Evolutionary conservation across 2,329 filamentous ascomycete species (phyloP).

Genomic region (Tricladium varicosporioides): DNA sequence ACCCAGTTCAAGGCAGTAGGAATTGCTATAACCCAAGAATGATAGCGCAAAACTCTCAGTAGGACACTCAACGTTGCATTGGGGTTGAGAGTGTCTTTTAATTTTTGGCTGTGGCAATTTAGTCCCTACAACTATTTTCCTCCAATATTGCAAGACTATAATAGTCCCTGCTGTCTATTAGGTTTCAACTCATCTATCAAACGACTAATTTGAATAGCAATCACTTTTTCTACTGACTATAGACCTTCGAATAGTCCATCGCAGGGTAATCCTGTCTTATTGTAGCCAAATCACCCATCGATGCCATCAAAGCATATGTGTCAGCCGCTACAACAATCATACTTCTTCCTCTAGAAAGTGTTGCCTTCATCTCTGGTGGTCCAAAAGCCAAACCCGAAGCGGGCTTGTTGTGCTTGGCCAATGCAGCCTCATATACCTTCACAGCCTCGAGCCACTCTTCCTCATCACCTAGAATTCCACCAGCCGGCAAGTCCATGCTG

Average conservation of each 20-base stretch:
- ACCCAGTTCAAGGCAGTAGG: too few species aligned
- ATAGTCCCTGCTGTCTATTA: too few species aligned
- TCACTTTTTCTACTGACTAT: background rate
- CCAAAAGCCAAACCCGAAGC: conserved; percentile 26
- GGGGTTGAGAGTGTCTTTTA: too few species aligned
- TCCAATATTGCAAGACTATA: too few species aligned
- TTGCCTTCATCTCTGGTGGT: conserved; percentile 16
- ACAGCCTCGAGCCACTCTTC: conserved; percentile 42
- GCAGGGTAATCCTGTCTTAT: conserved; percentile 4
- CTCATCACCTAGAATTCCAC: conserved; percentile 36
- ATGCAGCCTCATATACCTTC: conserved; percentile 37
- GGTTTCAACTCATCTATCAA: too few species aligned
- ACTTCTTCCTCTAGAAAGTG: conserved; percentile 22
- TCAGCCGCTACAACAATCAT: conserved; percentile 21
- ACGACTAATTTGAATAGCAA: too few species aligned
- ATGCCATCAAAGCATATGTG: conserved; percentile 7
- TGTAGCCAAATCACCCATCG: background rate
- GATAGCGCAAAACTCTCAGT: too few species aligned
- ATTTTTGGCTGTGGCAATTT: too few species aligned
- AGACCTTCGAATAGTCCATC: conserved; percentile 1
- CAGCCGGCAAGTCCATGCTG: conserved; percentile 41
- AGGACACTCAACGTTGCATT: too few species aligned
- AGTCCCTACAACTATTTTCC: too few species aligned
- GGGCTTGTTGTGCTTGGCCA: conserved; percentile 48
- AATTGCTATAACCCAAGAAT: too few species aligned